Evolutionary conservation across 2,329 filamentous ascomycete genomes (phyloP), one percentile per base, ranked within the genome.

Genomic region (Rutstroemia sp.): DNA sequence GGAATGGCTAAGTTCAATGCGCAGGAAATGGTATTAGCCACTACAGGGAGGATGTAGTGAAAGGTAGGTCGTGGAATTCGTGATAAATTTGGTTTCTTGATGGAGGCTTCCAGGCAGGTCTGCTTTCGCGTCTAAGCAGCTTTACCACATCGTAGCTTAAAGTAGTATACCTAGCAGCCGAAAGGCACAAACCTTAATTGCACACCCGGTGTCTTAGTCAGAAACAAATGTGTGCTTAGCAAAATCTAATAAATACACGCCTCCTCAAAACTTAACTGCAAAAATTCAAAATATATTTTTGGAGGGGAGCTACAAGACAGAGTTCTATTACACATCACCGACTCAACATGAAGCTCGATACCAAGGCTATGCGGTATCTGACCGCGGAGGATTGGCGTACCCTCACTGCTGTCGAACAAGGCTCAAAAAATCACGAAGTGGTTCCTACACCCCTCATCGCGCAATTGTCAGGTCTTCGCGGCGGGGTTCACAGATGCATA

Each of bases 371-470:
- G 75, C 91, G 95, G 71, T 92, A 99, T 73, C 82, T 99, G 71
- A 87, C 88, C 51, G 75, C 83, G 16, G 94, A 97, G 74, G 94
- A 99, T 78, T 99, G 95, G 90, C 84, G 88, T 65, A 92, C 96
- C 61, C 86, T 99, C 60, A 87, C 89, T 69, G 94, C 90, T 67
- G 92, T 95, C 67, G 94, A 99, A 73, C 85, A 86, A 73, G 92
- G 92, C 68, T 95, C 88, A 73, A 92, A 89, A 72, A 97, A 97
- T 74, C 94, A 99, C 76, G 94, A 99, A 75, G 81, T 99, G 57
- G 92, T 99, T 2, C 94, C 94, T 7, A 97, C 92, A 14, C 77
- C 89, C 4, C 73, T 97, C 62, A 97, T 99, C 63, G 84, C 87
- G 57, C 88, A 89, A 68, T 80, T 96, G 25, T 84, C 92, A 6